phyloP scores from a whole-genome alignment of 768 basidiomycete genomes.

The Collybia sordida region DNA sequence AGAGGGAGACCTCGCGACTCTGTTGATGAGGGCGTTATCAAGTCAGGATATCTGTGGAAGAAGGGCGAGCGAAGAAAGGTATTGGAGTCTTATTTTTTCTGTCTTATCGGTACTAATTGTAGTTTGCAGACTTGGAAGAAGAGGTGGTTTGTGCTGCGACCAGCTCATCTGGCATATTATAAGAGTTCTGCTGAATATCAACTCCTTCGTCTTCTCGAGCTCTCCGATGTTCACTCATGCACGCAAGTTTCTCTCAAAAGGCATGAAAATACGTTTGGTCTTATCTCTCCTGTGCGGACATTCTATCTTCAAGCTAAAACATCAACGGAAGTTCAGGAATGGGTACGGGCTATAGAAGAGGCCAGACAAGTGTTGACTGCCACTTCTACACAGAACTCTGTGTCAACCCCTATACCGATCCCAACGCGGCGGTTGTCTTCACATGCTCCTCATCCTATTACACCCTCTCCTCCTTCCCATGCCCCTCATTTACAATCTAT shows the following conservation, averaged over 20 bases:
- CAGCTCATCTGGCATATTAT: constrained; percentile 94
- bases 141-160: constrained; percentile 94
- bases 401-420: constrained; percentile 53
- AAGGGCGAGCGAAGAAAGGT: constrained; percentile 98
- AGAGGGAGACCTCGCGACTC: constrained; percentile 44
- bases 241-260: constrained; percentile 86
- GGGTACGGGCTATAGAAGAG: constrained; percentile 83
- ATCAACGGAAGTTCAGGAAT: constrained; percentile 70
- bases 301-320: constrained; percentile 86
- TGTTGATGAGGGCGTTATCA: constrained; percentile 71
- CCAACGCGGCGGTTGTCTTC: constrained; percentile 32
- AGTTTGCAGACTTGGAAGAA: constrained; percentile 93
- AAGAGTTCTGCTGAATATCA: constrained; percentile 95
- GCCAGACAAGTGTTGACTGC: constrained; percentile 65
- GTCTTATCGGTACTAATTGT: constrained; percentile 5
- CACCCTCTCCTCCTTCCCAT: constrained; percentile 49
- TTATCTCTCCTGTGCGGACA: constrained; percentile 87
- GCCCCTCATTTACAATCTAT: constrained; percentile 43
- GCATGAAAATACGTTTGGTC: constrained; percentile 85
- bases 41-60: constrained; percentile 95
- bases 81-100: constrained; percentile 18
- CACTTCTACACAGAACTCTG: constrained; percentile 60
- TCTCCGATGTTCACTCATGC: constrained; percentile 88
- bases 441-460: constrained; percentile 32
- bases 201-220: constrained; percentile 83